phyloP scores from a whole-genome alignment of 1,284 basidiomycete species.

The Polyporus tsugae region DNA sequence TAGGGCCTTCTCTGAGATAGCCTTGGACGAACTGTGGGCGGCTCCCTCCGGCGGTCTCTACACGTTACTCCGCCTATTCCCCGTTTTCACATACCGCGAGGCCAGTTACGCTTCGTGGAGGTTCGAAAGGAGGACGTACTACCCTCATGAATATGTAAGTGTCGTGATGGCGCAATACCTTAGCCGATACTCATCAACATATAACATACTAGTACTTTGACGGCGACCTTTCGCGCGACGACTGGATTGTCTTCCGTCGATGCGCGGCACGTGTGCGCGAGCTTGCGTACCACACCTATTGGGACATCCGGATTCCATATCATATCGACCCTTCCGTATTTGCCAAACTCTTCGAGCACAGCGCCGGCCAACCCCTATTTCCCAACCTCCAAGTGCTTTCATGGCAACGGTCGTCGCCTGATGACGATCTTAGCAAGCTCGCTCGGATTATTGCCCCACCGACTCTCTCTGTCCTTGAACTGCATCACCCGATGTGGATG shows the following conservation, averaged over 20 bases:
- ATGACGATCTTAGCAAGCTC: not conserved
- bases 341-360: not conserved
- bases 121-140: not conserved
- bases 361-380: not conserved
- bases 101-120: not conserved
- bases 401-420: slow-evolving; percentile 5
- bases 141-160: not conserved
- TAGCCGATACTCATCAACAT: not conserved
- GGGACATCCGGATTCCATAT: not conserved
- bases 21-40: slow-evolving; percentile 4
- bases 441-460: not conserved
- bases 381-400: slow-evolving; percentile 4
- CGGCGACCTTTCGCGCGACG: not conserved
- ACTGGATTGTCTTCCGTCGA: slow-evolving; percentile 1
- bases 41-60: slow-evolving; percentile 6
- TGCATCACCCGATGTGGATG: not conserved
- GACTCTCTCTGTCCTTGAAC: not conserved
- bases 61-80: not conserved
- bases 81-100: not conserved
- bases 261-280: slow-evolving; percentile 5
- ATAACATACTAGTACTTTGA: not conserved
- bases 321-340: not conserved
- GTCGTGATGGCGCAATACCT: not conserved
- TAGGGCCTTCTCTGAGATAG: not conserved
- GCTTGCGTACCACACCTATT: not conserved